phyloP scores from a whole-genome alignment of 441 rosid genomes.

The Flueggea neowawraea region DNA sequence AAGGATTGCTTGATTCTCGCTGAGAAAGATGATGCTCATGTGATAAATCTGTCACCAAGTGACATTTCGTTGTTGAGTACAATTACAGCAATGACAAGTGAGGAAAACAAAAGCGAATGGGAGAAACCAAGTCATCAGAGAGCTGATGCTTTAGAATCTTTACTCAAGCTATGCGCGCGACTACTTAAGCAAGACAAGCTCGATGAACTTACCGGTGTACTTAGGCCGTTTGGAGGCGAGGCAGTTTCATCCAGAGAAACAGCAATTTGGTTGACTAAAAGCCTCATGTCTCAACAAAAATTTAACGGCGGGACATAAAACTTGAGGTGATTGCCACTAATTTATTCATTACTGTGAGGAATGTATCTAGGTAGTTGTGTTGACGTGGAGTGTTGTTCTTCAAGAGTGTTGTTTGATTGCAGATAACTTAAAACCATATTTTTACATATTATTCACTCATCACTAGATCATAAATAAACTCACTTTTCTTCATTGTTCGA shows the following conservation, averaged over 20 bases:
- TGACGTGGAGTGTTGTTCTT: too few relatives aligned
- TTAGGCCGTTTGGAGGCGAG: conserved; percentile 91
- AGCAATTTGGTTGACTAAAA: conserved; percentile 93
- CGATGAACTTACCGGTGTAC: conserved; percentile 86
- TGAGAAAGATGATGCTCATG: conserved; percentile 33
- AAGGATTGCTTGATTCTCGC: conserved; percentile 10
- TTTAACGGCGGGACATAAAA: conserved; percentile 46
- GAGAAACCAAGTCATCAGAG: conserved; percentile 59
- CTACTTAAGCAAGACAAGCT: conserved; percentile 81
- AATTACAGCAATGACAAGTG: conserved; percentile 32
- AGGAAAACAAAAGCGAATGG: conserved; percentile 27
- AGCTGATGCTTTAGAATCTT: conserved; percentile 88
- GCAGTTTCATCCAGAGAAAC: conserved; percentile 95
- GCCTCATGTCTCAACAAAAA: conserved; percentile 78
- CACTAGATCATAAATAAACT: too few relatives aligned
- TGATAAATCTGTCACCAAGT: conserved; percentile 29
- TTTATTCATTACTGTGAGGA: too few relatives aligned
- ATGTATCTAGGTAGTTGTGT: too few relatives aligned
- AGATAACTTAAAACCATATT: too few relatives aligned
- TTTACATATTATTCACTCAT: too few relatives aligned
- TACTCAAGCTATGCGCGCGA: conserved; percentile 85
- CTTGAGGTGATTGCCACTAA: conserved; percentile 7
- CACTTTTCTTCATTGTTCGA: too few relatives aligned
- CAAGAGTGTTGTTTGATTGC: too few relatives aligned
- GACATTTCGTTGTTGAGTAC: conserved; percentile 51